phyloP scores from a whole-genome alignment of 169 alveolate species.

The Plasmodium chabaudi region DNA sequence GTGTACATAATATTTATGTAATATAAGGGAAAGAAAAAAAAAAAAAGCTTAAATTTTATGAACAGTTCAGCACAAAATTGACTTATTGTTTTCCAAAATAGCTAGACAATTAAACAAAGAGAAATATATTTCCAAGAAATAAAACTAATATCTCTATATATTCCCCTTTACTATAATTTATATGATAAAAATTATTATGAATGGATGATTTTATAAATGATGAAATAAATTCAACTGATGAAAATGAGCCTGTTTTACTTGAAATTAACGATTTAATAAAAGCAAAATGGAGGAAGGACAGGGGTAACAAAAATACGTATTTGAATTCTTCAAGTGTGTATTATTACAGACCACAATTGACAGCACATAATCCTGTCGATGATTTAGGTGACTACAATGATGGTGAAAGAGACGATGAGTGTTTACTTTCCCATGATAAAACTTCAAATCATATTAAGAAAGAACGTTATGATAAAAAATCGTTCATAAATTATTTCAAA shows the following conservation, averaged over 20 bases:
- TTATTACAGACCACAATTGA: background rate
- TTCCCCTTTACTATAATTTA: no score
- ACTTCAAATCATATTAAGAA: no score
- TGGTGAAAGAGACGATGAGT: background rate
- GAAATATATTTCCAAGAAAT: no score
- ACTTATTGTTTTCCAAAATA: no score
- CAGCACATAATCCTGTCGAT: constrained; percentile 3
- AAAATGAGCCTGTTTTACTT: constrained; percentile 59
- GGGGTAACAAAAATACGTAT: background rate
- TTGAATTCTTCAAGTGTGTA: background rate
- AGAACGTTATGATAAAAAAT: background rate
- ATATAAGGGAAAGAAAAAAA: no score
- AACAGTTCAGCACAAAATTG: no score
- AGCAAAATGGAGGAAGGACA: constrained; percentile 2
- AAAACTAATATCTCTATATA: background rate
- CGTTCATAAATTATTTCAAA: background rate
- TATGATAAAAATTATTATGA: constrained; percentile 22
- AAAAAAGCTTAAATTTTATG: no score
- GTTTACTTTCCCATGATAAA: no score
- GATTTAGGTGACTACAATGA: constrained; percentile 33
- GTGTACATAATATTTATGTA: no score
- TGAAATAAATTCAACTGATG: constrained; percentile 53
- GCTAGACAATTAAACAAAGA: no score
- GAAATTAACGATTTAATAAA: constrained; percentile 29
- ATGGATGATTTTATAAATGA: constrained; percentile 72